phyloP scores from a whole-genome alignment of 2,329 filamentous ascomycete species.

The Aspergillus sojae region DNA sequence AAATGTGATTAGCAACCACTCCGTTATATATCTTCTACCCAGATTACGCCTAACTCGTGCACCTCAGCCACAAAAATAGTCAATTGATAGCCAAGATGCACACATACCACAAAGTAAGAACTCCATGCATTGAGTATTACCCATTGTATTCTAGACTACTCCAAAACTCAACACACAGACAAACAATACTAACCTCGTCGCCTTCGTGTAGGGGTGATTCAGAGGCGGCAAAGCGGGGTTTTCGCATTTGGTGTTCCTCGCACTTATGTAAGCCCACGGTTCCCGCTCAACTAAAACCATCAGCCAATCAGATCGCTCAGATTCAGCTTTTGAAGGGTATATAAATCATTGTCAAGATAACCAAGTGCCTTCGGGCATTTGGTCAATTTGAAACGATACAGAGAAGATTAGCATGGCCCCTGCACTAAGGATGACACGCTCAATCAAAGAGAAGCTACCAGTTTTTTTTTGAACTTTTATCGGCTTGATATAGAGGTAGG shows the following conservation, averaged over 20 bases:
- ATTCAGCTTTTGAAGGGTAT: conserved; percentile 14
- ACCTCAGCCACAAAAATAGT: not conserved
- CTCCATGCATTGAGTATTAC: not conserved
- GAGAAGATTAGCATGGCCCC: conserved; percentile 83
- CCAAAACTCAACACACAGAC: not conserved
- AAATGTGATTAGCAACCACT: not conserved
- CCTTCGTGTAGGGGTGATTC: not conserved
- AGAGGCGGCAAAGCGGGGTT: not conserved
- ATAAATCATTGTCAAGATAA: conserved; percentile 23
- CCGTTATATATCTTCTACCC: not conserved
- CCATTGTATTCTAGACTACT: not conserved
- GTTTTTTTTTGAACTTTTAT: conserved; percentile 58
- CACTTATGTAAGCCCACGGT: not conserved
- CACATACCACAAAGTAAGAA: not conserved
- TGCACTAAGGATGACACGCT: conserved; percentile 94
- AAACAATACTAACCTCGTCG: not conserved
- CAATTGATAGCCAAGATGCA: not conserved
- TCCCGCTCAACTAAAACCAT: conserved; percentile 19
- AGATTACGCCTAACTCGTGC: not conserved
- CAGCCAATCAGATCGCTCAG: not conserved
- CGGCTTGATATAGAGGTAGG: conserved; percentile 18
- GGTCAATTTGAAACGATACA: conserved; percentile 71
- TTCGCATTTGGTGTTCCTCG: not conserved
- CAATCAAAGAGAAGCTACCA: conserved; percentile 76
- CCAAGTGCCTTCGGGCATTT: conserved; percentile 54